A percentile compares a stretch with the other conserved stretches of the same genome.
These are phyloP conservation scores for Alternaria metachromatica DNA, from an alignment of 2,329 filamentous ascomycete species.

Conservation along the genomic window DNA sequence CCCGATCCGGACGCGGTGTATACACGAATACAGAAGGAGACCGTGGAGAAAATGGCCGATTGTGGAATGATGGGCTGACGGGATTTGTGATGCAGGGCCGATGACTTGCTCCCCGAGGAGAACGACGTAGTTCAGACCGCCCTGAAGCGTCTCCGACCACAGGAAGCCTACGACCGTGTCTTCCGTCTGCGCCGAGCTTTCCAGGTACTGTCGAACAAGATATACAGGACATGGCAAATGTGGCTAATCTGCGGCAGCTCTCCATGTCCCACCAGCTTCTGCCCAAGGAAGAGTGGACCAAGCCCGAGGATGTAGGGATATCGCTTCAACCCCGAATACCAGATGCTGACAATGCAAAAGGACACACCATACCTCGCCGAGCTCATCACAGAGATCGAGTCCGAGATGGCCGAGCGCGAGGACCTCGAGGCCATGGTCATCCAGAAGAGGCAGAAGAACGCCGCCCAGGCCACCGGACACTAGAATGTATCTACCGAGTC, in stretches of 20 bases:
- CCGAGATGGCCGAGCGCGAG: conserved; percentile 69
- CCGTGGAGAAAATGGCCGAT: neutral
- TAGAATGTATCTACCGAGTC: conserved; percentile 32
- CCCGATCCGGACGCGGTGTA: neutral
- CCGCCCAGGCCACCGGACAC: conserved; percentile 21
- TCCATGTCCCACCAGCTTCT: conserved; percentile 71
- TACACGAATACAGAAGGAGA: neutral
- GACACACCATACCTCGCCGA: conserved; percentile 70
- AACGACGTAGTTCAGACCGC: conserved; percentile 84
- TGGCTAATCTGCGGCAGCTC: conserved; percentile 56
- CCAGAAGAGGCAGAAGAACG: conserved; percentile 50
- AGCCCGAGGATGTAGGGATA: conserved; percentile 66
- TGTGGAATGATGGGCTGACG: conserved; percentile 40
- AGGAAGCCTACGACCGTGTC: conserved; percentile 94
- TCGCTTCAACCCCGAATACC: neutral
- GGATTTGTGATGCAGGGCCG: conserved; percentile 67
- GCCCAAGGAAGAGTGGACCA: conserved; percentile 70
- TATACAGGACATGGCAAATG: neutral
- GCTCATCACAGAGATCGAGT: conserved; percentile 73
- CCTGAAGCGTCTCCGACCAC: conserved; percentile 85
- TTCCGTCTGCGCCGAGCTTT: conserved; percentile 96
- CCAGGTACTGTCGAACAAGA: conserved; percentile 65
- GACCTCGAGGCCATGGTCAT: conserved; percentile 73
- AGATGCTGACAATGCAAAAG: conserved; percentile 51
- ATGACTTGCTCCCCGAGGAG: conserved; percentile 95